These are phyloP conservation scores for Metschnikowia bowlesiae DNA, from an alignment of 805 yeast species.

Conservation along the genomic window DNA sequence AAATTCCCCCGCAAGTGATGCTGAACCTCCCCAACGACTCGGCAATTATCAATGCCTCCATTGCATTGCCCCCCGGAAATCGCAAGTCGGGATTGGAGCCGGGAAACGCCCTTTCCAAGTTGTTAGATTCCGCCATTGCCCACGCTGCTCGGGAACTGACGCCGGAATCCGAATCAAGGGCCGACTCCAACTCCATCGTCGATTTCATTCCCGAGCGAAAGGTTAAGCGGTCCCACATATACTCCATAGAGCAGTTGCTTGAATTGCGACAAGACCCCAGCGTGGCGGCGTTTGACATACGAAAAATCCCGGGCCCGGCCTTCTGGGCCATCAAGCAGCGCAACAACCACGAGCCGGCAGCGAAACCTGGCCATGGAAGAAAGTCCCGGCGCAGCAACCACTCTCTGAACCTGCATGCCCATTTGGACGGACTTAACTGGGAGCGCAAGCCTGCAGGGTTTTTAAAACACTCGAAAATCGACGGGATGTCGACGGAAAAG, in stretches of 20 bases:
- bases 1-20: background rate
- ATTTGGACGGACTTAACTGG: conserved; percentile 24
- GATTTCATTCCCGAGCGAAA: conserved; percentile 11
- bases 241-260: conserved; percentile 27
- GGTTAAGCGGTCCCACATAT: conserved; percentile 15
- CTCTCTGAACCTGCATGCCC: conserved; percentile 6
- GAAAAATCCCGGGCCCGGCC: conserved; percentile 41
- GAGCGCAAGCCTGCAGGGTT: conserved; percentile 25
- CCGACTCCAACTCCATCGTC: conserved; percentile 9
- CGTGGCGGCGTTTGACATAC: conserved; percentile 25
- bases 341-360: background rate
- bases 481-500: conserved; percentile 28
- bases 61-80: conserved; percentile 4
- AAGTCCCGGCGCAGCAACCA: conserved; percentile 15
- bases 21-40: conserved; percentile 14
- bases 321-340: conserved; percentile 44
- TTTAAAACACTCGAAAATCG: conserved; percentile 23
- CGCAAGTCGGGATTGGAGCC: conserved; percentile 20
- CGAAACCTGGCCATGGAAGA: conserved; percentile 11
- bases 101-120: conserved; percentile 36
- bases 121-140: conserved; percentile 44
- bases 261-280: conserved; percentile 33
- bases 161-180: conserved; percentile 26
- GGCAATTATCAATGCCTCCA: conserved; percentile 15
- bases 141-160: conserved; percentile 44